phyloP scores from a whole-genome alignment of 768 basidiomycete genomes.

The Lentinula lateritia region DNA sequence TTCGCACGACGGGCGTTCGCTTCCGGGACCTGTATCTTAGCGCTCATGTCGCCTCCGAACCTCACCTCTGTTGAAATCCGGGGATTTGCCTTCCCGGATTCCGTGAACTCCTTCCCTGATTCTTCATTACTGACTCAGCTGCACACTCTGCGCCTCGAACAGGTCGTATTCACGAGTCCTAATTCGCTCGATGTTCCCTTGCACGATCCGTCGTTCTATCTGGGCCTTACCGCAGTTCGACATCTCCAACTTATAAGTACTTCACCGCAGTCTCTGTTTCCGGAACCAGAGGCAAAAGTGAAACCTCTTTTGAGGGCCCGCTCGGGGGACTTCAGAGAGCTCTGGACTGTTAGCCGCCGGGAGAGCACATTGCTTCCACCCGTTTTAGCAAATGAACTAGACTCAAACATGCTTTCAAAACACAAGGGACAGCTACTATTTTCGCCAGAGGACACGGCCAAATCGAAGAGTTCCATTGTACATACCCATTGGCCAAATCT shows the following conservation, averaged over 20 bases:
- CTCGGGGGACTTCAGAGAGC: not conserved
- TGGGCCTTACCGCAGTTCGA: conserved; percentile 1
- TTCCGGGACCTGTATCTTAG: not conserved
- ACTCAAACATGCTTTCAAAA: not conserved
- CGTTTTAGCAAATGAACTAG: not conserved
- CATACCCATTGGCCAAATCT: conserved; percentile 4
- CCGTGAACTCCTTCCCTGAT: not conserved
- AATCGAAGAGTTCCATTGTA: not conserved
- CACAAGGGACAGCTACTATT: not conserved
- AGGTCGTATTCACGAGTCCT: not conserved
- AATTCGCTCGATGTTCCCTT: not conserved
- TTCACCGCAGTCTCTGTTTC: not conserved
- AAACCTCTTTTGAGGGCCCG: not conserved
- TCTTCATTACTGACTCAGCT: not conserved
- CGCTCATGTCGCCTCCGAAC: conserved; percentile 6
- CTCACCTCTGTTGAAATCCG: not conserved
- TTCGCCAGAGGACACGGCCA: not conserved
- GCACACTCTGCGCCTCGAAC: conserved; percentile 2
- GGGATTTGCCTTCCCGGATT: not conserved
- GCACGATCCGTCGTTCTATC: not conserved
- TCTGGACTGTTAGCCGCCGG: not conserved
- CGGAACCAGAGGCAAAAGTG: not conserved
- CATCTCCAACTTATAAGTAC: conserved; percentile 6
- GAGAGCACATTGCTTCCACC: not conserved
- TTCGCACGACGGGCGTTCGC: not conserved